phyloP scores from a whole-genome alignment of 306 rosid species.

The Vicia faba region DNA sequence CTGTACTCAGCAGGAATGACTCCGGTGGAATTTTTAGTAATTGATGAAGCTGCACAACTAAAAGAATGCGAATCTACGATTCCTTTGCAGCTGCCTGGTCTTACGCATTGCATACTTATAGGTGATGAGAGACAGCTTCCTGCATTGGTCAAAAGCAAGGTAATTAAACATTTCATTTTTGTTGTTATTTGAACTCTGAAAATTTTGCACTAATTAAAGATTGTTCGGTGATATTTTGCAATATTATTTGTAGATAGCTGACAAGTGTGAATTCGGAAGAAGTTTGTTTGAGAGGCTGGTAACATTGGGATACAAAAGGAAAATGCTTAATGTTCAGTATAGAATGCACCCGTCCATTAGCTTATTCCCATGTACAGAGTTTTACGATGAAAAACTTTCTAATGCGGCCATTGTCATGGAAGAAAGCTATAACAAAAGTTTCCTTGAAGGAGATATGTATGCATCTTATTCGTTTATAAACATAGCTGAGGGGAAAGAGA shows the following conservation, averaged over 20 bases:
- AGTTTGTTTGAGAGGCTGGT: slow-evolving; percentile 52
- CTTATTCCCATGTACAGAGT: slow-evolving; percentile 46
- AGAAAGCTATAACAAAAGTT: slow-evolving; percentile 20
- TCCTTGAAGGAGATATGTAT: slow-evolving; percentile 41
- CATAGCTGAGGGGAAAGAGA: slow-evolving; percentile 48
- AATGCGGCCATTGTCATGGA: slow-evolving; percentile 39
- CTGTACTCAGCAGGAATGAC: slow-evolving; percentile 9
- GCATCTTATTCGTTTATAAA: slow-evolving; percentile 44
- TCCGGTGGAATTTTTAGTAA: slow-evolving; percentile 37
- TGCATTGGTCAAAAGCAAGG: slow-evolving; percentile 67
- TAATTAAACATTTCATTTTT: background rate
- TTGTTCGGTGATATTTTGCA: background rate
- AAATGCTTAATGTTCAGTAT: slow-evolving; percentile 46
- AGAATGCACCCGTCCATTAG: slow-evolving; percentile 61
- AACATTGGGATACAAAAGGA: slow-evolving; percentile 33
- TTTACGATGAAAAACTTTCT: slow-evolving; percentile 35
- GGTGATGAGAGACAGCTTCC: slow-evolving; percentile 69
- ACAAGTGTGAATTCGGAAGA: slow-evolving; percentile 47
- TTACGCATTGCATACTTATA: slow-evolving; percentile 42
- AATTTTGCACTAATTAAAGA: background rate
- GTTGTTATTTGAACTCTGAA: background rate
- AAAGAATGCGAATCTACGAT: slow-evolving; percentile 62
- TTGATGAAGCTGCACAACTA: slow-evolving; percentile 65
- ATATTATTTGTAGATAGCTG: slow-evolving; percentile 32
- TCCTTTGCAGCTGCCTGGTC: slow-evolving; percentile 50